Evolutionary conservation across 2,329 filamentous ascomycete species (phyloP).

Genomic region (Sphaerulina vaccinii): DNA sequence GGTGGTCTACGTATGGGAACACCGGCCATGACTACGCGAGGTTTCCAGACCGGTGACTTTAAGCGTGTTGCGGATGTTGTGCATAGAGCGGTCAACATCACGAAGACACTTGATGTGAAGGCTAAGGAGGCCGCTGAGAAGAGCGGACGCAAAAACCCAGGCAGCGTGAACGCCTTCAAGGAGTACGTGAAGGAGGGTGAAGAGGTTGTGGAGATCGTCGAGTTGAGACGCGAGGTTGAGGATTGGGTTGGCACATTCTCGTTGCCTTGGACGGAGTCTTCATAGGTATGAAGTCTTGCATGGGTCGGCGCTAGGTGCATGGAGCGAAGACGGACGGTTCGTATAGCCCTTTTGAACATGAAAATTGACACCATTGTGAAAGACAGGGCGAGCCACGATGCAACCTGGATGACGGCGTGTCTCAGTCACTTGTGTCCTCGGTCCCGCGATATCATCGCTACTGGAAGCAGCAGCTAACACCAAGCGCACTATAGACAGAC

Average conservation of each 20-base stretch:
- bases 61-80: conserved; percentile 80
- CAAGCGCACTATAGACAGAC: too few relatives aligned
- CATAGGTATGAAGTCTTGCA: conserved; percentile 1
- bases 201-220: conserved; percentile 67
- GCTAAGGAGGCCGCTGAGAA: conserved; percentile 68
- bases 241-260: conserved; percentile 75
- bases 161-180: conserved; percentile 65
- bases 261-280: conserved; percentile 57
- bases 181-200: conserved; percentile 68
- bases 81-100: conserved; percentile 77
- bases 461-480: too few relatives aligned
- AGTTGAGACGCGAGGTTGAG: conserved; percentile 71
- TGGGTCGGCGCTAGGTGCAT: background rate
- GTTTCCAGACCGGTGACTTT: conserved; percentile 89
- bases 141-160: conserved; percentile 64
- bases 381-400: too few relatives aligned
- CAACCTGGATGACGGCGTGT: background rate
- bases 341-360: conserved; percentile 13
- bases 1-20: conserved; percentile 92
- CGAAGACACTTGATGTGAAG: conserved; percentile 71
- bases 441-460: too few relatives aligned
- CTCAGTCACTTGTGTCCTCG: conserved; percentile 14
- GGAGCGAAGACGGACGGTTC: conserved; percentile 14
- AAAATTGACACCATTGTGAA: too few relatives aligned
- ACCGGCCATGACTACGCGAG: conserved; percentile 95